phyloP scores from a whole-genome alignment of 768 basidiomycete species.

The Suillus subaureus region DNA sequence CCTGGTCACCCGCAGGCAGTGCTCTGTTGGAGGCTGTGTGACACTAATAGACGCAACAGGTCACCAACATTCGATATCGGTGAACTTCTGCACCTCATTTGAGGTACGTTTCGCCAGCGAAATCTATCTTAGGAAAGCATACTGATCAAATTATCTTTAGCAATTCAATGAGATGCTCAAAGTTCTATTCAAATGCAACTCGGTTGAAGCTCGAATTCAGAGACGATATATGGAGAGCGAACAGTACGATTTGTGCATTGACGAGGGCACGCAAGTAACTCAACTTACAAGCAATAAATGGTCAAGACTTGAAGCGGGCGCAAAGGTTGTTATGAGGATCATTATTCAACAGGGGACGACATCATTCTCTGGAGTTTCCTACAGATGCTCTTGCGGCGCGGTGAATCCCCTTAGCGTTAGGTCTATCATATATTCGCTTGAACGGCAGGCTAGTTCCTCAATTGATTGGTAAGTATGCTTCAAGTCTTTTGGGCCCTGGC shows the following conservation, averaged over 20 bases:
- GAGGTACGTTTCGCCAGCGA: constrained; percentile 16
- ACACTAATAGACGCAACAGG: constrained; percentile 4
- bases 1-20: neutral
- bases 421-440: constrained; percentile 7
- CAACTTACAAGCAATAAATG: constrained; percentile 26
- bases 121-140: neutral
- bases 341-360: constrained; percentile 17
- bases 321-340: constrained; percentile 26
- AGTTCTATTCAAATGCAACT: constrained; percentile 18
- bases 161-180: constrained; percentile 26
- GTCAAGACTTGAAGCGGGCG: constrained; percentile 28
- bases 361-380: constrained; percentile 8
- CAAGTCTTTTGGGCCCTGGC: too few relatives aligned
- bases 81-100: constrained; percentile 28
- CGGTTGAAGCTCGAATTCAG: constrained; percentile 18
- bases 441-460: constrained; percentile 11
- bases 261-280: constrained; percentile 24
- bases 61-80: constrained; percentile 22
- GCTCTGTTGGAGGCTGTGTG: too few relatives aligned
- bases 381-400: constrained; percentile 21
- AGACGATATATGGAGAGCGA: constrained; percentile 26
- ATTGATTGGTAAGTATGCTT: too few relatives aligned
- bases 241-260: constrained; percentile 28
- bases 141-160: constrained; percentile 6
- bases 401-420: neutral